phyloP scores from a whole-genome alignment of 257 asterid species.

The Lavandula angustifolia region DNA sequence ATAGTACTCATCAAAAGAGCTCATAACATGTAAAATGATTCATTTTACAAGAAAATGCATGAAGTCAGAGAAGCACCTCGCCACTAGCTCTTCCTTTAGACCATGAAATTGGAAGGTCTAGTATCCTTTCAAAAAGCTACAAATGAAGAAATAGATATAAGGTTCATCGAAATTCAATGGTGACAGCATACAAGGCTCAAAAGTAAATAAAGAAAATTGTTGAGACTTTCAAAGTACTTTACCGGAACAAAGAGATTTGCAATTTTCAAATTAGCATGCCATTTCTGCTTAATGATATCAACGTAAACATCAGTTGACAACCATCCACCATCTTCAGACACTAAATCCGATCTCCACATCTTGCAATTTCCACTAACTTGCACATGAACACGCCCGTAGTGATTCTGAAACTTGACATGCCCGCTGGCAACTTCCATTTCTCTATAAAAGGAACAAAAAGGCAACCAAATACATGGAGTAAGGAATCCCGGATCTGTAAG shows the following conservation, averaged over 20 bases:
- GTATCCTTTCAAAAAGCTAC: constrained; percentile 93
- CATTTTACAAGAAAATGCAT: constrained; percentile 30
- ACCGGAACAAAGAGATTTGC: constrained; percentile 95
- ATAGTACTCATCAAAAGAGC: constrained; percentile 20
- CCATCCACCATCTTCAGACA: constrained; percentile 97
- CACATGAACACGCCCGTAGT: constrained; percentile 82
- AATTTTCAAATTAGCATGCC: constrained; percentile 96
- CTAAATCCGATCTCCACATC: constrained; percentile 83
- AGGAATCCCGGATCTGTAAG: constrained; percentile 41
- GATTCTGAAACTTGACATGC: constrained; percentile 77
- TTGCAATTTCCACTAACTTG: constrained; percentile 88
- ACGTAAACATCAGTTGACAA: constrained; percentile 92
- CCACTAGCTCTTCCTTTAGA: constrained; percentile 98
- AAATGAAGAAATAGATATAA: constrained; percentile 31
- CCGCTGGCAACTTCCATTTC: constrained; percentile 91
- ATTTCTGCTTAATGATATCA: constrained; percentile 84
- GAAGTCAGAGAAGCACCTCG: constrained; percentile 78
- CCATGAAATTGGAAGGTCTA: constrained; percentile 96
- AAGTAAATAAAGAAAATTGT: constrained; percentile 24
- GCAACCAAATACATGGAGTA: constrained; percentile 42
- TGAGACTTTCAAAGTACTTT: constrained; percentile 37
- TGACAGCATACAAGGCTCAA: constrained; percentile 21
- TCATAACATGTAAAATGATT: constrained; percentile 23
- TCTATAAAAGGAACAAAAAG: constrained; percentile 55
- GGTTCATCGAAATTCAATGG: constrained; percentile 32